Conservation (phyloP, 805 yeast species). For the Yarrowia bubula region DNA sequence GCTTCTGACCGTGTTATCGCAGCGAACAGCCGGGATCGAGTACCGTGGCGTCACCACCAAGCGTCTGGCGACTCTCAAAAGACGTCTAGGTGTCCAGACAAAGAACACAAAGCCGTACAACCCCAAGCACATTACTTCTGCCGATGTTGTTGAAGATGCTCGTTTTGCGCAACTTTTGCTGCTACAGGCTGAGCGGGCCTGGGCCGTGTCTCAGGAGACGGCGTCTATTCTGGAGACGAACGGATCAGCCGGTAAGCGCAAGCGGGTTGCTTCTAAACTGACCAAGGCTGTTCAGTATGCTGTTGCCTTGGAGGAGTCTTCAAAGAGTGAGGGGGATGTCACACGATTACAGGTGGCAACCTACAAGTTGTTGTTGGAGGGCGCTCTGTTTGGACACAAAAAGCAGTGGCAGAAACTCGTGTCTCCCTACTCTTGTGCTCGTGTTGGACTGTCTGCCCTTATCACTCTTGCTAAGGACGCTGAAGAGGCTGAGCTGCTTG, state of each 20-base stretch:
- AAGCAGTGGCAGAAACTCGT: conserved; percentile 58
- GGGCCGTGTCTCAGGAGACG: conserved; percentile 65
- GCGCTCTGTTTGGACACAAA: conserved; percentile 50
- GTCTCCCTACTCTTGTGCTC: conserved; percentile 55
- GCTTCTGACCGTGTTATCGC: conserved; percentile 43
- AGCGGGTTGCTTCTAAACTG: conserved; percentile 60
- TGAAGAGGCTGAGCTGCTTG: conserved; percentile 42
- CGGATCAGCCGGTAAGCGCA: conserved; percentile 47
- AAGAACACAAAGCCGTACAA: conserved; percentile 66
- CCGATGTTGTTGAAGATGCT: conserved; percentile 51
- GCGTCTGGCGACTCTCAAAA: conserved; percentile 62
- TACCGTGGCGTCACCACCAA: conserved; percentile 62
- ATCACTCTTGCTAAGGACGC: conserved; percentile 35
- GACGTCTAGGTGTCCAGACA: conserved; percentile 58
- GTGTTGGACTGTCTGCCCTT: conserved; percentile 59
- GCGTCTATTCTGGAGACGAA: conserved; percentile 54
- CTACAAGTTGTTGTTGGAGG: conserved; percentile 50
- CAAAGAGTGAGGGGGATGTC: conserved; percentile 27
- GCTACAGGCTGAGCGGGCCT: conserved; percentile 72
- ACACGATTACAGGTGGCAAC: conserved; percentile 32
- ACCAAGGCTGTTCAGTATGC: conserved; percentile 57
- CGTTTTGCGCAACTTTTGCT: conserved; percentile 60
- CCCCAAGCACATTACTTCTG: conserved; percentile 47
- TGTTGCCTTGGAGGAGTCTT: conserved; percentile 41
- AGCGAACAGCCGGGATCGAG: conserved; percentile 53